These are phyloP conservation scores for Calonectria pteridis DNA, from an alignment of 2,329 filamentous ascomycete genomes.

Conservation along the genomic window DNA sequence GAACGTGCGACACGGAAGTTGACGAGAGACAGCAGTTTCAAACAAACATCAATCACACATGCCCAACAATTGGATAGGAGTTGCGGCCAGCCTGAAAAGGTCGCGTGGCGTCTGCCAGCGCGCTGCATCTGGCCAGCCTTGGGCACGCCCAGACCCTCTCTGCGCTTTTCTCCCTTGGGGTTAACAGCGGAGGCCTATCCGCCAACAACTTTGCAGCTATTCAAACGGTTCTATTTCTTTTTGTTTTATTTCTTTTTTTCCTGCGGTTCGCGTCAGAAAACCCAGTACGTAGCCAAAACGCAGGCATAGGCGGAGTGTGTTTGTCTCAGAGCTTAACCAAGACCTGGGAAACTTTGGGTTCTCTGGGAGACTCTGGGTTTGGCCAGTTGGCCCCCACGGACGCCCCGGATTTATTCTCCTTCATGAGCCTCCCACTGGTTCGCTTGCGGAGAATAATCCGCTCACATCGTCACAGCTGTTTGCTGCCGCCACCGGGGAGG, in stretches of 20 bases:
- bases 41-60: not conserved
- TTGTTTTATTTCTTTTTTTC: not conserved
- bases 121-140: not conserved
- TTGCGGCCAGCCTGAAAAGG: not conserved
- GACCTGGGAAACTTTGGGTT: not conserved
- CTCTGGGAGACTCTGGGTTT: not conserved
- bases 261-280: not conserved
- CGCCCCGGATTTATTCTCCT: constrained; percentile 24
- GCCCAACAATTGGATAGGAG: not conserved
- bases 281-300: not conserved
- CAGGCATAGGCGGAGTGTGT: not conserved
- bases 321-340: constrained; percentile 7
- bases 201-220: not conserved
- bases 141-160: not conserved
- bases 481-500: constrained; percentile 15
- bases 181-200: not conserved
- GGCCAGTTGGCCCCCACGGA: constrained; percentile 27
- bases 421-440: constrained; percentile 28
- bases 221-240: not conserved
- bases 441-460: constrained; percentile 26
- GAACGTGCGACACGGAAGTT: constrained; percentile 6
- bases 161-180: not conserved
- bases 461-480: constrained; percentile 23
- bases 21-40: not conserved
- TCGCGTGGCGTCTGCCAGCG: not conserved